Base-by-base conservation (phyloP, 176 grass and related monocot genomes). In the Phoenix roebelenii region DNA sequence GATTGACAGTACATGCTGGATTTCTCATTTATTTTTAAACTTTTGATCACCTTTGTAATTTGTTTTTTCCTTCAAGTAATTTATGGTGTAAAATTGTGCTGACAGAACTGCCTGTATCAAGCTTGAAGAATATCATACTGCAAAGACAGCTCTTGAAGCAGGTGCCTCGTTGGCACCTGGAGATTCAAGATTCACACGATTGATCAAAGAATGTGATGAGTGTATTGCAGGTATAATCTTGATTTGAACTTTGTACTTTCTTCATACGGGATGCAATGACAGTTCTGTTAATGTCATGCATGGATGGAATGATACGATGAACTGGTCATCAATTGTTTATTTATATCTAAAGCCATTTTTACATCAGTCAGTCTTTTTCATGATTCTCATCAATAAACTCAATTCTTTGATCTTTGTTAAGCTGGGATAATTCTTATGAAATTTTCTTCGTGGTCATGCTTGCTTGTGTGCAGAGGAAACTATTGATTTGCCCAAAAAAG, bases 41-140 rank as follows among this genome's bases (percentile, higher is more conserved):
- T 28, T 49, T 30, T 64, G 54, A 1, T n/a, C 15, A 22, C 18
- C 58, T 5, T 22, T 71, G 6, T 18, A n/a, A 32, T 35, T 39
- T 6, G 17, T 66, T 54, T 17, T 51, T 39, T 4, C 28, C 1
- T 7, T 18, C 5, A 25, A 51, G 35, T 44, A 44, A 44, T 18
- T 19, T 53, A 30, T 25, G 53, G 23, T 57, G 7, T 23, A 58
- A 66, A 10, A 49, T 30, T 19, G 2, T 44, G 29, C 5, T 16
- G 35, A 64, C 53, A 82, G 79, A 55, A 82, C 68, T 71, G 81
- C 77, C 50, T 79, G 74, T 67, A 75, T 79, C 52, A 79, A 79
- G 58, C 71, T 89, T 28, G 74, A 76, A 74, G 77, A 85, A 26
- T 89, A 76, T 65, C 77, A 76, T 52, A 75, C 62, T 55, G 82